phyloP scores from a whole-genome alignment of 2,329 filamentous ascomycete species.

The Alternaria conjuncta region DNA sequence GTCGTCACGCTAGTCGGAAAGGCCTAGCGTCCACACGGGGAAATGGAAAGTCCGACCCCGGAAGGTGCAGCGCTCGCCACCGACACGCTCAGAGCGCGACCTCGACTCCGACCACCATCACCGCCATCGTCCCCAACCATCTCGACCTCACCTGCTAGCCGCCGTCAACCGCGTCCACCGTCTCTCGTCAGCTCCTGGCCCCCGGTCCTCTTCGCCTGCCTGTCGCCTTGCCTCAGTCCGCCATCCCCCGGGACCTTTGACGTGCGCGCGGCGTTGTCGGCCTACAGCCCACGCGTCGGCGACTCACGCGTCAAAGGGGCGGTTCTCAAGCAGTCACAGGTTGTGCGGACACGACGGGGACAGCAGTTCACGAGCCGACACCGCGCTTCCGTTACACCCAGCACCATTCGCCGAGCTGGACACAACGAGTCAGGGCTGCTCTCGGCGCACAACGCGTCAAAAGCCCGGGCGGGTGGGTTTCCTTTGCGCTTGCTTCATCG shows the following conservation, averaged over 20 bases:
- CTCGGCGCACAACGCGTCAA: conserved; percentile 5
- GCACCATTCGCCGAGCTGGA: background rate
- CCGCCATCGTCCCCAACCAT: background rate
- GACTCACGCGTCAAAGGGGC: conserved; percentile 14
- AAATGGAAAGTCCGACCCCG: background rate
- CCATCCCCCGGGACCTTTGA: conserved; percentile 25
- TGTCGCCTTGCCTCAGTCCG: conserved; percentile 11
- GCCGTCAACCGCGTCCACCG: background rate
- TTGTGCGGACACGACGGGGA: conserved; percentile 8
- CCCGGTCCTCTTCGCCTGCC: conserved; percentile 5
- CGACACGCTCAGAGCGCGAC: background rate
- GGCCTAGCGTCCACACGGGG: background rate
- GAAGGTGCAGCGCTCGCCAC: background rate
- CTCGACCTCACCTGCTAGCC: background rate
- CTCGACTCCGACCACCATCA: background rate
- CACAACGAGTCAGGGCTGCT: conserved; percentile 22
- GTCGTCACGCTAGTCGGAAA: no score
- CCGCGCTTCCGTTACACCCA: background rate
- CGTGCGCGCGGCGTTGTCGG: conserved; percentile 6
- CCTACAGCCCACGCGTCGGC: conserved; percentile 15
- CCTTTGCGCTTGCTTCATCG: conserved; percentile 1
- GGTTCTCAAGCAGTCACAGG: conserved; percentile 16
- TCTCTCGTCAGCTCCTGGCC: background rate
- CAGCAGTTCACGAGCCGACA: conserved; percentile 7
- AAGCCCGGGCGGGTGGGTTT: conserved; percentile 27